A percentile compares a stretch with the other conserved stretches of the same genome.
phyloP scores from a whole-genome alignment of 176 grass and related monocot species.

The Oryza coarctata region DNA sequence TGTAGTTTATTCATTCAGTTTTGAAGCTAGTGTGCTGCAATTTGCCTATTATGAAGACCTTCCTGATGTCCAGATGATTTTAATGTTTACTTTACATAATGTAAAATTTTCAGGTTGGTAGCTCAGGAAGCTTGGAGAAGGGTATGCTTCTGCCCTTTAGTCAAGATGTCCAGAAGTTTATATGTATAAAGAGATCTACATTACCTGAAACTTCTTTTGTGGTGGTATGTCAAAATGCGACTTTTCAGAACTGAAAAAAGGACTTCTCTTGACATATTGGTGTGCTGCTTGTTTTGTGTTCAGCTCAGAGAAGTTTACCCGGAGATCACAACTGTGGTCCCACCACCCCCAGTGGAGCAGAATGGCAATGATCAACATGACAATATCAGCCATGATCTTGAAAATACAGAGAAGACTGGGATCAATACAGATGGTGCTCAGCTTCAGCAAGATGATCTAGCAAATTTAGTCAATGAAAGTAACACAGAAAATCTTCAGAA shows the following conservation, averaged over 20 bases:
- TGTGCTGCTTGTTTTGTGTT: conserved; percentile 19
- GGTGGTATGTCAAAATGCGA: conserved; percentile 32
- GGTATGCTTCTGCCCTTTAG: conserved; percentile 32
- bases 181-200: conserved; percentile 25
- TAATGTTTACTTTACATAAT: neutral
- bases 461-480: conserved; percentile 10
- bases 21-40: neutral
- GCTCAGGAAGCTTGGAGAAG: conserved; percentile 28
- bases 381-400: conserved; percentile 8
- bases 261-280: neutral
- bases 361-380: conserved; percentile 8
- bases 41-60: neutral
- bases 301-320: conserved; percentile 33
- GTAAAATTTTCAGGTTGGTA: conserved; percentile 21
- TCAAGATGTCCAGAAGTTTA: conserved; percentile 26
- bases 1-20: neutral
- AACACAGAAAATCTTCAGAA: conserved; percentile 24
- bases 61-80: conserved; percentile 7
- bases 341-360: conserved; percentile 5
- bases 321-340: neutral
- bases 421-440: conserved; percentile 14
- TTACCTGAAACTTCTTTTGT: conserved; percentile 40
- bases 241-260: neutral
- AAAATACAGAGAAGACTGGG: conserved; percentile 20
- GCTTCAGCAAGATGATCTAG: conserved; percentile 29